A percentile compares a stretch with the other conserved stretches of the same genome.
These are phyloP conservation scores for Phytophthora agathidicida DNA, from an alignment of 352 stramenopile species.

Conservation along the genomic window DNA sequence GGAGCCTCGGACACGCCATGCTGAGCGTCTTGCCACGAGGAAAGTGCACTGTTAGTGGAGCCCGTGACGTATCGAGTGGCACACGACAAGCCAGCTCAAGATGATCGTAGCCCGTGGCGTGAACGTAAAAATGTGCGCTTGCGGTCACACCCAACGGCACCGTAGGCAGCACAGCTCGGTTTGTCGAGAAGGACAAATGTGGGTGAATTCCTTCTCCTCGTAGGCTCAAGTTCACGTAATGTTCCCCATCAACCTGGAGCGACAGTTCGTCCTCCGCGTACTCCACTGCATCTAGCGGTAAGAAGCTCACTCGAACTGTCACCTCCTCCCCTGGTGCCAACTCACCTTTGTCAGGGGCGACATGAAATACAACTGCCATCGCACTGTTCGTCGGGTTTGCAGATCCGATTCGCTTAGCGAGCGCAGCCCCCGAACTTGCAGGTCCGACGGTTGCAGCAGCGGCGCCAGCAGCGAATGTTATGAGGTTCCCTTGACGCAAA, in stretches of 20 bases:
- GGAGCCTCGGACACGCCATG: conserved; percentile 78
- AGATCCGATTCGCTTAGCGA: conserved; percentile 35
- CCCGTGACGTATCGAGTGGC: conserved; percentile 73
- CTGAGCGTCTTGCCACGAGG: conserved; percentile 90
- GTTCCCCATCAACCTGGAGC: conserved; percentile 66
- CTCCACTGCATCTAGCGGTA: conserved; percentile 75
- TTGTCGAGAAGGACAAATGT: conserved; percentile 90
- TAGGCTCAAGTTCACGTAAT: conserved; percentile 86
- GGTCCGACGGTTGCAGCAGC: conserved; percentile 7
- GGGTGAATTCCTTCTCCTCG: conserved; percentile 90
- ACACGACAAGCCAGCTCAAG: conserved; percentile 88
- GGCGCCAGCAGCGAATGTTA: conserved; percentile 28
- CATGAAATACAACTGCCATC: conserved; percentile 71
- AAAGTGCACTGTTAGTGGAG: conserved; percentile 88
- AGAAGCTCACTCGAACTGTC: conserved; percentile 87
- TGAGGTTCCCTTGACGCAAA: conserved; percentile 32
- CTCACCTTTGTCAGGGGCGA: conserved; percentile 81
- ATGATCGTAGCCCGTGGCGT: conserved; percentile 92
- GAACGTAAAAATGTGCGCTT: conserved; percentile 69
- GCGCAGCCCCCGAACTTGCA: conserved; percentile 2
- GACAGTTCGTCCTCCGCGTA: conserved; percentile 83
- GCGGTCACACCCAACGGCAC: conserved; percentile 89
- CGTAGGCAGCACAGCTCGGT: conserved; percentile 86
- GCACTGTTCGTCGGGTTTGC: conserved; percentile 36
- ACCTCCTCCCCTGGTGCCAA: conserved; percentile 79